These are phyloP conservation scores for Eremomyces bilateralis DNA, from an alignment of 495 filamentous ascomycete species.

Conservation along the genomic window DNA sequence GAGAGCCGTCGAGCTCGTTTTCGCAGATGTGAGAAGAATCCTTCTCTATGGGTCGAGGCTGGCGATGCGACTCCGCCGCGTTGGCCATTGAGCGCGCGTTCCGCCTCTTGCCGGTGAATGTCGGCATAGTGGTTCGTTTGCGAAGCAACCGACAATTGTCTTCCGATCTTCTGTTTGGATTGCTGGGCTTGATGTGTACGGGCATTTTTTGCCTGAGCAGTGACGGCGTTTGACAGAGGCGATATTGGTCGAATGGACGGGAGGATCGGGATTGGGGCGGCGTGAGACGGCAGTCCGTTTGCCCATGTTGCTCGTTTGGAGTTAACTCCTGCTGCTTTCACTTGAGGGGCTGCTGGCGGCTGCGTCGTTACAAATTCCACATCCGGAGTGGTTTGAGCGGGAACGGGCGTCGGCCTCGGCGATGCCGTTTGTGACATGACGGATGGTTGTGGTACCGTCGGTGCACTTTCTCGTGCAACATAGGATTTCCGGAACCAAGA, in stretches of 20 bases:
- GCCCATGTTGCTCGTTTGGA: slow-evolving; percentile 73
- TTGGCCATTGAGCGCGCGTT: slow-evolving; percentile 72
- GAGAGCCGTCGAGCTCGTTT: slow-evolving; percentile 88
- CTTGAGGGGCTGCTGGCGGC: slow-evolving; percentile 17
- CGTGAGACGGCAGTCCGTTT: slow-evolving; percentile 48
- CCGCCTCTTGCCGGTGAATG: slow-evolving; percentile 58
- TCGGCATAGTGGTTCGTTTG: slow-evolving; percentile 74
- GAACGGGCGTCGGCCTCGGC: neutral
- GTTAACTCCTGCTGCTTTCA: slow-evolving; percentile 25
- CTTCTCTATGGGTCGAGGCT: slow-evolving; percentile 55
- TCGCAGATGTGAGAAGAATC: slow-evolving; percentile 92
- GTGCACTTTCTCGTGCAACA: slow-evolving; percentile 44
- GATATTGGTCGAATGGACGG: slow-evolving; percentile 92
- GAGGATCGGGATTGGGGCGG: slow-evolving; percentile 90
- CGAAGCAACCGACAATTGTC: slow-evolving; percentile 92
- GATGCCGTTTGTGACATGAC: slow-evolving; percentile 4
- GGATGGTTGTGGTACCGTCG: slow-evolving; percentile 26
- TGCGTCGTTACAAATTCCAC: slow-evolving; percentile 37
- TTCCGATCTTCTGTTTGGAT: slow-evolving; percentile 82
- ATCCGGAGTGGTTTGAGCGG: slow-evolving; percentile 18
- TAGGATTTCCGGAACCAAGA: slow-evolving; percentile 86
- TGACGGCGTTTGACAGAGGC: slow-evolving; percentile 76
- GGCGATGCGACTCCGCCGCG: slow-evolving; percentile 36
- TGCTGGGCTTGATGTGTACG: slow-evolving; percentile 31
- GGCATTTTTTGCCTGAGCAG: slow-evolving; percentile 42